Evolutionary conservation across 2,329 filamentous ascomycete genomes (phyloP).

Genomic region (Aspergillus sp.): DNA sequence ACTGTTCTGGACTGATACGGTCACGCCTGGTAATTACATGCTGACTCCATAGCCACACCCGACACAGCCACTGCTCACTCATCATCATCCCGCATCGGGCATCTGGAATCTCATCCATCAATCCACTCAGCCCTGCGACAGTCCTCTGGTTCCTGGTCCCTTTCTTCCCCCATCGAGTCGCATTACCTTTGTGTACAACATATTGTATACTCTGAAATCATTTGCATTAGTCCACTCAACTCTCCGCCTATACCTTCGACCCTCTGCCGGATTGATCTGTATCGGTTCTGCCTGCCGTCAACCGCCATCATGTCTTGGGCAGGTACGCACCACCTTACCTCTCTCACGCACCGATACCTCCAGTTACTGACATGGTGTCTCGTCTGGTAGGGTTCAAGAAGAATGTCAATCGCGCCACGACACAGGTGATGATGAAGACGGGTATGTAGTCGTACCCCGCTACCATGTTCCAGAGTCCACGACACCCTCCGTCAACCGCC

Average conservation of each 20-base stretch:
- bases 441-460: slow-evolving; percentile 50
- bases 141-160: not conserved
- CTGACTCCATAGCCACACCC: not conserved
- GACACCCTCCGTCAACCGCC: too few relatives aligned
- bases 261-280: not conserved
- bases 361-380: slow-evolving; percentile 6
- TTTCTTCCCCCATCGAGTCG: not conserved
- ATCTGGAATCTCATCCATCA: slow-evolving; percentile 1
- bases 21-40: not conserved
- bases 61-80: slow-evolving; percentile 3
- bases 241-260: not conserved
- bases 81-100: slow-evolving; percentile 4
- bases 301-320: slow-evolving; percentile 66
- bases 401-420: slow-evolving; percentile 97
- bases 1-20: not conserved
- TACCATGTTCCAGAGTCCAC: not conserved
- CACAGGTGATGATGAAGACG: slow-evolving; percentile 99
- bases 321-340: slow-evolving; percentile 46
- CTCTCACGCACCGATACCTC: not conserved
- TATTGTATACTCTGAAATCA: not conserved
- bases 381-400: slow-evolving; percentile 72
- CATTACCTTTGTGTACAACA: not conserved
- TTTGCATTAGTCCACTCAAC: not conserved
- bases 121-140: slow-evolving; percentile 7
- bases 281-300: slow-evolving; percentile 6